Conservation (phyloP, 768 basidiomycete genomes). For the Suillus hirtellus region DNA sequence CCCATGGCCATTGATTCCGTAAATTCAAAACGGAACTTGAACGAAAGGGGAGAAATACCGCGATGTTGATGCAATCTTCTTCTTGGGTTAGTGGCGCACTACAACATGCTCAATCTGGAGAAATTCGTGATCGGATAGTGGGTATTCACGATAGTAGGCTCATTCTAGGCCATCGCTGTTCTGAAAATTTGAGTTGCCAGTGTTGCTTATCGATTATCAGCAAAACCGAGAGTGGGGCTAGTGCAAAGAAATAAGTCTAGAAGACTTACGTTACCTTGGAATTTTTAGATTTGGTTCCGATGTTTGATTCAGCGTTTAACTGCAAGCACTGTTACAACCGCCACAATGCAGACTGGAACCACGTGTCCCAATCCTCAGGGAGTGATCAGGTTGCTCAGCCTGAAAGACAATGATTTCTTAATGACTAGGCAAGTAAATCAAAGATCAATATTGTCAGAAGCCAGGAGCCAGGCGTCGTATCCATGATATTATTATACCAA, state of each 20-base stretch:
- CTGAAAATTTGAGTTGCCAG: neutral
- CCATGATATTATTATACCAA: neutral
- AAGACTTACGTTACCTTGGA: neutral
- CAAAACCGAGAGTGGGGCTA: neutral
- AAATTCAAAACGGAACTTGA: neutral
- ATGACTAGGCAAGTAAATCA: neutral
- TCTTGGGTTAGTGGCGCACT: neutral
- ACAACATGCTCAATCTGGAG: neutral
- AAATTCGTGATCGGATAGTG: neutral
- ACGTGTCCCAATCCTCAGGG: neutral
- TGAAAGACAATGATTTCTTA: neutral
- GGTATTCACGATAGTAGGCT: neutral
- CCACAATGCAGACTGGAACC: too few species aligned
- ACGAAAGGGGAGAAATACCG: neutral
- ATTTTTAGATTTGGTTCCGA: neutral
- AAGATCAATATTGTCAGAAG: neutral
- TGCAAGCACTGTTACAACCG: too few species aligned
- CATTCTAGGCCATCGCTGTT: constrained; percentile 3
- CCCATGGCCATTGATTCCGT: neutral
- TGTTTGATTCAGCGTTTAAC: neutral
- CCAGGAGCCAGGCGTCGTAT: neutral
- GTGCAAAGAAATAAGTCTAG: neutral
- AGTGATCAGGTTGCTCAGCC: neutral
- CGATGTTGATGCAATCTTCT: constrained; percentile 2
- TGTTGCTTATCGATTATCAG: neutral